These are phyloP conservation scores for Penicillium herquei DNA, from an alignment of 495 filamentous ascomycete species.

Conservation along the genomic window DNA sequence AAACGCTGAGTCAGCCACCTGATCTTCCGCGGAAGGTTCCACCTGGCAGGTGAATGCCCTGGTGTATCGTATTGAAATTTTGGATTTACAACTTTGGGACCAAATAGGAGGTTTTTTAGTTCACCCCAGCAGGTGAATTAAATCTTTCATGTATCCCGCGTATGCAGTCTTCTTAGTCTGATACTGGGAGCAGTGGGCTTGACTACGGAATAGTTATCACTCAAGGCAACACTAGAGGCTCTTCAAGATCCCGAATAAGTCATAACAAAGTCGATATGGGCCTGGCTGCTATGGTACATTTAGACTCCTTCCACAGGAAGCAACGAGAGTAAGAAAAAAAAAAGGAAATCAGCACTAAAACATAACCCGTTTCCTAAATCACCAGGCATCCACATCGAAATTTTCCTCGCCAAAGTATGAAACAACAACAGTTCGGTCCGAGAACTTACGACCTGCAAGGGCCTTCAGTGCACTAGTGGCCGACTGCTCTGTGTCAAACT, in stretches of 20 bases:
- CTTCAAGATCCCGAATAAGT: neutral
- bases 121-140: too few relatives aligned
- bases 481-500: conserved; percentile 75
- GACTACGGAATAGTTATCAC: too few relatives aligned
- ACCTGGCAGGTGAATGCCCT: too few relatives aligned
- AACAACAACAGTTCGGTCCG: conserved; percentile 90
- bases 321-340: conserved; percentile 10
- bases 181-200: conserved; percentile 3
- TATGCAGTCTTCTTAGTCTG: too few relatives aligned
- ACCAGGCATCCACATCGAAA: conserved; percentile 31
- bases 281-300: conserved; percentile 22
- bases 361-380: conserved; percentile 1
- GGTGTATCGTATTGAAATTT: too few relatives aligned
- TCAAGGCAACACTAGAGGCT: too few relatives aligned
- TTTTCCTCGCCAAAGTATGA: conserved; percentile 82
- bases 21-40: too few relatives aligned
- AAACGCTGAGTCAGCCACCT: too few relatives aligned
- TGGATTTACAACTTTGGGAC: too few relatives aligned
- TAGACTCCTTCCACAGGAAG: conserved; percentile 13
- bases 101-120: too few relatives aligned
- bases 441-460: conserved; percentile 91
- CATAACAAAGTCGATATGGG: conserved; percentile 27
- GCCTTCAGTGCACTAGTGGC: conserved; percentile 82
- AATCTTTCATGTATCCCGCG: too few relatives aligned
- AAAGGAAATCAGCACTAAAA: conserved; percentile 3